Evolutionary conservation across 202 grass and related monocot genomes (phyloP).

Genomic region (Panicum hallii): DNA sequence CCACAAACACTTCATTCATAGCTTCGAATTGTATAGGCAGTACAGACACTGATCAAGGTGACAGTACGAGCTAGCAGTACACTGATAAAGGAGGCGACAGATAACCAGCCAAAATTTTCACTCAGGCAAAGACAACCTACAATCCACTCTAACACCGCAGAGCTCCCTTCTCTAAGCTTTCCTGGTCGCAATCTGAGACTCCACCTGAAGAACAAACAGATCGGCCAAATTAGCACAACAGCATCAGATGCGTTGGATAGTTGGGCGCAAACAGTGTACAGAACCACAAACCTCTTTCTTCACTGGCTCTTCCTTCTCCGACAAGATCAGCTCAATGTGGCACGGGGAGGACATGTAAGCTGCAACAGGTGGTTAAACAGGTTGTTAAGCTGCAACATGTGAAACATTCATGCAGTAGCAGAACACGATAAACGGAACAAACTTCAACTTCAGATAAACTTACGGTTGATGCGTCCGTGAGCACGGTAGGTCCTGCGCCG

Average conservation of each 20-base stretch:
- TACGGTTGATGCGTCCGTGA: conserved; percentile 66
- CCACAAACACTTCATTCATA: neutral
- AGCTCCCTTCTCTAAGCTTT: conserved; percentile 53
- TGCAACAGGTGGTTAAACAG: neutral
- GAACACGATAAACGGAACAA: neutral
- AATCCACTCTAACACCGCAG: neutral
- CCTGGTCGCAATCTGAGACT: conserved; percentile 62
- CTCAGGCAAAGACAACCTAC: conserved; percentile 18
- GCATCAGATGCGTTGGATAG: neutral
- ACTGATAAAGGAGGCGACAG: conserved; percentile 15
- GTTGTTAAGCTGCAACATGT: neutral
- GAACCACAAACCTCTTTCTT: conserved; percentile 54
- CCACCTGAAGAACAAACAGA: conserved; percentile 29
- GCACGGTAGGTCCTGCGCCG: conserved; percentile 60
- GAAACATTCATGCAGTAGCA: neutral
- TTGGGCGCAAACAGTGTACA: neutral
- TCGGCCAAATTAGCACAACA: neutral
- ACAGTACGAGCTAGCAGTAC: conserved; percentile 42
- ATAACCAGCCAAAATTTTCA: conserved; percentile 43
- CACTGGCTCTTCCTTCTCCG: conserved; percentile 66
- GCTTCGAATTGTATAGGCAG: neutral
- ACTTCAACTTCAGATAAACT: neutral
- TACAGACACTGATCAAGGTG: conserved; percentile 3
- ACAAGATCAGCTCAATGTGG: conserved; percentile 67
- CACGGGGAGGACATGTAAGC: conserved; percentile 64